A percentile compares a stretch with the other conserved stretches of the same genome.
phyloP scores from a whole-genome alignment of 768 basidiomycete species.

The Amanita inopinata region DNA sequence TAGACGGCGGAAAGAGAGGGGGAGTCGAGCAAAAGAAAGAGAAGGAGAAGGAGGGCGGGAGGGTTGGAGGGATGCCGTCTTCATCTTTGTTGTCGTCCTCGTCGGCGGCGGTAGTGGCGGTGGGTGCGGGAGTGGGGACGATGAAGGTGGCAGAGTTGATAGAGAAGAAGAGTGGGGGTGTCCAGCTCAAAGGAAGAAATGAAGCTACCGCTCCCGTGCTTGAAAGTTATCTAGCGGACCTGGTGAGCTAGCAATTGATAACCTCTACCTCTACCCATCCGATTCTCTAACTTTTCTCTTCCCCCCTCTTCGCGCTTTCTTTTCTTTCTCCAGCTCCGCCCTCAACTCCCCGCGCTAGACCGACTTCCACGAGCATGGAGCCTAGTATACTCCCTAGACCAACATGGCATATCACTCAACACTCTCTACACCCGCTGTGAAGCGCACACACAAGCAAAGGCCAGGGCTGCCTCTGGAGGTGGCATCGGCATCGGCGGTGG shows the following conservation, averaged over 20 bases:
- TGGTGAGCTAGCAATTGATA: conserved; percentile 45
- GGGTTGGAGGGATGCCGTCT: no score
- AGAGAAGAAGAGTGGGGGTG: conserved; percentile 38
- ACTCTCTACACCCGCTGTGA: conserved; percentile 74
- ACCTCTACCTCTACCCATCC: no score
- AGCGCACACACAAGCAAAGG: conserved; percentile 21
- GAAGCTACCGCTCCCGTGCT: conserved; percentile 46
- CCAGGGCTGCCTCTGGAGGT: conserved; percentile 24
- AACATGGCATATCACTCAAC: conserved; percentile 87
- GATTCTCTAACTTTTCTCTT: not conserved
- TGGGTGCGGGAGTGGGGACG: not conserved
- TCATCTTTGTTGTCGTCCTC: no score
- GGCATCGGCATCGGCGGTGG: not conserved
- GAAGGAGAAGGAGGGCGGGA: conserved; percentile 10
- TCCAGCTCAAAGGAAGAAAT: conserved; percentile 46
- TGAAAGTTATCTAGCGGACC: conserved; percentile 41
- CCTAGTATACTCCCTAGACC: conserved; percentile 84
- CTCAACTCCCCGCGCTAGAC: conserved; percentile 62
- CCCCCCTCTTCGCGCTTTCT: not conserved
- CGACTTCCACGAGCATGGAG: conserved; percentile 67
- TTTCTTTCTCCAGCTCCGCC: conserved; percentile 43
- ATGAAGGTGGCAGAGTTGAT: conserved; percentile 32
- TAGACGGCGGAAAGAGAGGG: conserved; percentile 7
- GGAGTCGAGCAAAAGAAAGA: not conserved
- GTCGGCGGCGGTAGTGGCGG: conserved; percentile 6